These are phyloP conservation scores for Helotiales sp. DNA, from an alignment of 2,329 filamentous ascomycete species.

Conservation along the genomic window DNA sequence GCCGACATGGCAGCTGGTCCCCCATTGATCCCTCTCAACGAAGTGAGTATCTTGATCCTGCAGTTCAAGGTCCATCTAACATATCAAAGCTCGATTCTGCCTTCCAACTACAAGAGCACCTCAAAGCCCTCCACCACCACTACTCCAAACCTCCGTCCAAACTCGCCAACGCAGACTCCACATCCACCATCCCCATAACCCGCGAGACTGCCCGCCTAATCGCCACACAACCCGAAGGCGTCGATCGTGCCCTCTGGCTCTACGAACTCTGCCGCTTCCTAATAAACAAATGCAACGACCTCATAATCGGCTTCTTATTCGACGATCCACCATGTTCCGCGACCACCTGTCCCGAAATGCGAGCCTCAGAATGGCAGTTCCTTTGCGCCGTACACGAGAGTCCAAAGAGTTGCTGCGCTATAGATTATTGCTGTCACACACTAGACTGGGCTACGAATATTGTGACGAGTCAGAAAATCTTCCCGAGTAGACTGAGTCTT, in stretches of 20 bases:
- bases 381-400: slow-evolving; percentile 96
- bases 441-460: slow-evolving; percentile 97
- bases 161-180: slow-evolving; percentile 32
- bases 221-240: slow-evolving; percentile 75
- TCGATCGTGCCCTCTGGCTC: slow-evolving; percentile 89
- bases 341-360: slow-evolving; percentile 94
- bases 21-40: slow-evolving; percentile 79
- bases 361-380: slow-evolving; percentile 98
- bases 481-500: slow-evolving; percentile 69
- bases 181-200: slow-evolving; percentile 68
- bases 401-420: slow-evolving; percentile 95
- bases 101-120: slow-evolving; percentile 95
- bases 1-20: slow-evolving; percentile 91
- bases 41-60: slow-evolving; percentile 55
- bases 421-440: slow-evolving; percentile 98
- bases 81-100: slow-evolving; percentile 80
- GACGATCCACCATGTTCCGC: slow-evolving; percentile 88
- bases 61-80: slow-evolving; percentile 23
- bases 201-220: slow-evolving; percentile 74
- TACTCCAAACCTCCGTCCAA: slow-evolving; percentile 64
- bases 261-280: slow-evolving; percentile 98
- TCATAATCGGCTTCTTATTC: slow-evolving; percentile 90
- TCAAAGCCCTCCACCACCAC: slow-evolving; percentile 86
- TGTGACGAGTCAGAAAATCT: slow-evolving; percentile 91
- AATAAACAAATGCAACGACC: slow-evolving; percentile 88